These are phyloP conservation scores for Nitzschia inconspicua DNA, from an alignment of 108 stramenopile species.

Conservation along the genomic window DNA sequence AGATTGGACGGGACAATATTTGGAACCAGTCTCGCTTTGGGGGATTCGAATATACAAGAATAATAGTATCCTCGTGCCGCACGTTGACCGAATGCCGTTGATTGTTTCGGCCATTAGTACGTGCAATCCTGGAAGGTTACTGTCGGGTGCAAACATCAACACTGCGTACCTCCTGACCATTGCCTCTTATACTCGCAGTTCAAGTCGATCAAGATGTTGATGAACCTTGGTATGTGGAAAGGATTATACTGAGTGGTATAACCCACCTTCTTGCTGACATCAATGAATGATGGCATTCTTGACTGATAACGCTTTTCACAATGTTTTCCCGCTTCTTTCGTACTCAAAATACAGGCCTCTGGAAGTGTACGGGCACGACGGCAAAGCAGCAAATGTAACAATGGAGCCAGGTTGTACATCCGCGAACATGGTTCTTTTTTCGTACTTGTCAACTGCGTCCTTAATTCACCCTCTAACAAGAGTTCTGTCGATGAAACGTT, in stretches of 20 bases:
- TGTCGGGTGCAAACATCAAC: not conserved
- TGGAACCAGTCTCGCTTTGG: constrained; percentile 66
- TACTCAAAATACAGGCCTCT: too few species aligned
- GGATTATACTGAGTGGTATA: too few species aligned
- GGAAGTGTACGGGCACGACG: constrained; percentile 85
- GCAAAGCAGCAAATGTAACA: constrained; percentile 85
- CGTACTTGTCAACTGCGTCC: not conserved
- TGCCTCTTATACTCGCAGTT: constrained; percentile 7
- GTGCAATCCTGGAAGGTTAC: constrained; percentile 17
- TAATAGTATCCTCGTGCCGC: constrained; percentile 72
- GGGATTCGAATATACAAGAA: constrained; percentile 78
- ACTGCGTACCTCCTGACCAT: not conserved
- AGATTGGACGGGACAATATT: constrained; percentile 86
- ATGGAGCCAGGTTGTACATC: constrained; percentile 90
- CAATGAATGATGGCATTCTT: too few species aligned
- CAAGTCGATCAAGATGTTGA: constrained; percentile 80
- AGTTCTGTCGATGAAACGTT: not conserved
- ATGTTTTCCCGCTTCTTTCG: too few species aligned
- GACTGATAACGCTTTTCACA: too few species aligned
- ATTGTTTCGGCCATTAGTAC: constrained; percentile 86
- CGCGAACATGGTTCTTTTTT: not conserved
- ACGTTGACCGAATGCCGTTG: constrained; percentile 86
- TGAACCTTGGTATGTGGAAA: constrained; percentile 88
- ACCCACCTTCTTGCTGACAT: too few species aligned
- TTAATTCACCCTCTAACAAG: not conserved